These are phyloP conservation scores for Pestalotiopsis sp. DNA, from an alignment of 2,329 filamentous ascomycete genomes.

Conservation along the genomic window DNA sequence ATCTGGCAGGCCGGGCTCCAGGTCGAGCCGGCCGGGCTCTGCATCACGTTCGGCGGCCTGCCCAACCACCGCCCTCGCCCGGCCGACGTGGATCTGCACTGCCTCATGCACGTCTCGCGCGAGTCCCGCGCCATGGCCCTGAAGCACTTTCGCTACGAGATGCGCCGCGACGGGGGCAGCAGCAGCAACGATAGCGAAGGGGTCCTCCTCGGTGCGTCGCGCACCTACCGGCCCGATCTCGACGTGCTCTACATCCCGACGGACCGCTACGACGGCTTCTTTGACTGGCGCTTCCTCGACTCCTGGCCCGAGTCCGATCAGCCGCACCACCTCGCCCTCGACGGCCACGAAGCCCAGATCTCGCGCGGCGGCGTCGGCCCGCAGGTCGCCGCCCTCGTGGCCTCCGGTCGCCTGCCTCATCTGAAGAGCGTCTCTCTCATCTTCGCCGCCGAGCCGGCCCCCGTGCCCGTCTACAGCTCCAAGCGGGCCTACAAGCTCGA, in stretches of 20 bases:
- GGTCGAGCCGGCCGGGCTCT: not conserved
- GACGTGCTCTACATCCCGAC: conserved; percentile 1
- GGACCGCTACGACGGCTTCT: conserved; percentile 2
- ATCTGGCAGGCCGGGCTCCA: conserved; percentile 2
- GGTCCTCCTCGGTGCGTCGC: not conserved
- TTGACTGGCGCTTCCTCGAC: conserved; percentile 4
- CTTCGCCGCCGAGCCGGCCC: not conserved
- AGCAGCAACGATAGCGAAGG: not conserved
- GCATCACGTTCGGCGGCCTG: not conserved
- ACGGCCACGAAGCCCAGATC: conserved; percentile 1
- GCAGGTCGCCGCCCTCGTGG: not conserved
- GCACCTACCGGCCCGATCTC: not conserved
- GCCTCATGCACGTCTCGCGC: conserved; percentile 1
- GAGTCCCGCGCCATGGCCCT: not conserved
- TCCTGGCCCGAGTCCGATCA: not conserved
- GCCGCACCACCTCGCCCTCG: not conserved
- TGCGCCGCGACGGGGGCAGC: not conserved
- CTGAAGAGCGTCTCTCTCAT: not conserved
- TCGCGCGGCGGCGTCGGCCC: not conserved
- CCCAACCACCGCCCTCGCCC: not conserved
- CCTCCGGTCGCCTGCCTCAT: not conserved
- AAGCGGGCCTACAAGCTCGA: not conserved
- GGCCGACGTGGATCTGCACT: conserved; percentile 5
- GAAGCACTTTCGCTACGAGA: not conserved
- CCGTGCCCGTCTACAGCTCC: not conserved